These are phyloP conservation scores for Beauveria brongniartii DNA, from an alignment of 2,329 filamentous ascomycete species.

Conservation along the genomic window DNA sequence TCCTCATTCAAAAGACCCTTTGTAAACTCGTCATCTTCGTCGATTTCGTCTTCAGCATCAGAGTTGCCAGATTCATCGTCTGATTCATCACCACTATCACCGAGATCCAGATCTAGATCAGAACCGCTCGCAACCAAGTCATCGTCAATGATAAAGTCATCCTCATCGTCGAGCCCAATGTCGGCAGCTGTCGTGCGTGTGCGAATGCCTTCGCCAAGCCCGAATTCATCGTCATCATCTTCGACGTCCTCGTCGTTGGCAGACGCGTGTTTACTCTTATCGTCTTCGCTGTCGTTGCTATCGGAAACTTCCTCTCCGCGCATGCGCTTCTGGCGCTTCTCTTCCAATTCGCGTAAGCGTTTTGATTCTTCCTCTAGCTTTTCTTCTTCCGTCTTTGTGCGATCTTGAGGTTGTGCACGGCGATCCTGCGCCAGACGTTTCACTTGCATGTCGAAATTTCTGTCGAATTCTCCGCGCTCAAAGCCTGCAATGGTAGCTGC, in stretches of 20 bases:
- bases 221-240: conserved; percentile 50
- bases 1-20: conserved; percentile 56
- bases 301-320: conserved; percentile 65
- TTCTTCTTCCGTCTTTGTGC: conserved; percentile 88
- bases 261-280: conserved; percentile 28
- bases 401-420: conserved; percentile 74
- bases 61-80: conserved; percentile 39
- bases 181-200: conserved; percentile 49
- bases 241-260: conserved; percentile 32
- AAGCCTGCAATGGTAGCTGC: conserved; percentile 37
- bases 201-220: conserved; percentile 51
- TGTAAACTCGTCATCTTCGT: conserved; percentile 59
- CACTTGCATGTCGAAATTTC: conserved; percentile 79
- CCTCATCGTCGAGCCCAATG: conserved; percentile 80
- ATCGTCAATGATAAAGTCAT: conserved; percentile 87
- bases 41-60: conserved; percentile 27
- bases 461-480: conserved; percentile 64
- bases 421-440: conserved; percentile 78
- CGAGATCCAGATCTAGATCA: conserved; percentile 53
- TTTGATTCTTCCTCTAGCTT: conserved; percentile 68
- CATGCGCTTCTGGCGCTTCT: conserved; percentile 79
- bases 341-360: conserved; percentile 71
- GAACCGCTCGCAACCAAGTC: conserved; percentile 79
- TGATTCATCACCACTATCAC: conserved; percentile 45
- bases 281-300: conserved; percentile 49